Conservation (phyloP, 2,329 filamentous ascomycete genomes). For the Phaeosphaeriaceae sp. region DNA sequence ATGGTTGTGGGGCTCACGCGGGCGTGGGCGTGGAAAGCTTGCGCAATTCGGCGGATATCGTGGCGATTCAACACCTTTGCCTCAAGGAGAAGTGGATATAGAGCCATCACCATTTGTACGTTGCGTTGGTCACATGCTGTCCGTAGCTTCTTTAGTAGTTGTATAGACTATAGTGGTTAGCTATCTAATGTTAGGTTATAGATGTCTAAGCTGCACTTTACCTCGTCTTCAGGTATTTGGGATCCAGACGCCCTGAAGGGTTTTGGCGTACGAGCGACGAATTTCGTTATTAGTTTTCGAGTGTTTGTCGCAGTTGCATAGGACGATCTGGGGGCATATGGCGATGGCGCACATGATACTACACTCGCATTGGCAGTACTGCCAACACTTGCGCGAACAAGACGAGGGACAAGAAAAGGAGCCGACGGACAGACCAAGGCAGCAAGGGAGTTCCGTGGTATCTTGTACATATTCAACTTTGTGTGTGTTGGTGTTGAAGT, state of each 20-base stretch:
- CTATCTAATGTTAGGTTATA: no score
- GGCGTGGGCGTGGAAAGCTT: conserved; percentile 45
- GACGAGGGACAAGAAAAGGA: conserved; percentile 44
- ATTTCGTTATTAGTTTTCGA: conserved; percentile 1
- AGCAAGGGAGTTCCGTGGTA: conserved; percentile 35
- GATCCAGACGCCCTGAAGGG: neutral
- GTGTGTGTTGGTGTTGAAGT: neutral
- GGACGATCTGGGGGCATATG: conserved; percentile 8
- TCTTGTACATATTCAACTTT: conserved; percentile 23
- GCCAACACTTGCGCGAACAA: conserved; percentile 26
- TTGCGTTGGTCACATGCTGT: conserved; percentile 24
- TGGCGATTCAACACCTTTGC: conserved; percentile 16
- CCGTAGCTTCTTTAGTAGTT: conserved; percentile 19
- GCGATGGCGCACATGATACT: conserved; percentile 6
- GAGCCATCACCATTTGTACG: conserved; percentile 25
- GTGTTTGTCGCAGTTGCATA: conserved; percentile 21
- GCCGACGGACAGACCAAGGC: conserved; percentile 42
- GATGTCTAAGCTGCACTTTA: no score
- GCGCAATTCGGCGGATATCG: conserved; percentile 42
- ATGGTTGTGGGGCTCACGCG: conserved; percentile 25
- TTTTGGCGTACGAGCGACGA: neutral
- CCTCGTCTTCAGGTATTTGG: neutral
- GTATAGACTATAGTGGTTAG: neutral
- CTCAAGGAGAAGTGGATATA: conserved; percentile 34
- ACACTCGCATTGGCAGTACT: conserved; percentile 3